These are phyloP conservation scores for Bertia moriformis DNA, from an alignment of 2,329 filamentous ascomycete genomes.

Conservation along the genomic window DNA sequence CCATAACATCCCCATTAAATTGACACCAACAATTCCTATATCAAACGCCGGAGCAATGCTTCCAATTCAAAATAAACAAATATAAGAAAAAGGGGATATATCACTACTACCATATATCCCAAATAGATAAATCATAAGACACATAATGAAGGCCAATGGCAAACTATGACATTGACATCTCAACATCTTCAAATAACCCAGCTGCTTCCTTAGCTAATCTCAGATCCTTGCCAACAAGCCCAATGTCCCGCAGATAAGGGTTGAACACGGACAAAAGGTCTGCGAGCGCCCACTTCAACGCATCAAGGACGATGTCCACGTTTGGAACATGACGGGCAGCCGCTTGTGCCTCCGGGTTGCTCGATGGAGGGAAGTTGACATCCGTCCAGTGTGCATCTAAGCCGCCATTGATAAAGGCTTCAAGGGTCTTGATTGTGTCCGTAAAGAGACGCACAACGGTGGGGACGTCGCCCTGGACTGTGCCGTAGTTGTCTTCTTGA, in stretches of 20 bases:
- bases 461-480: conserved; percentile 71
- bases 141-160: too few relatives aligned
- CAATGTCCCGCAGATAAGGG: background rate
- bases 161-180: too few relatives aligned
- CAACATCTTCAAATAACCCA: background rate
- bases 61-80: too few relatives aligned
- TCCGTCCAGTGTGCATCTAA: conserved; percentile 67
- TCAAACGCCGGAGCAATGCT: too few relatives aligned
- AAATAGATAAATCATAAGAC: too few relatives aligned
- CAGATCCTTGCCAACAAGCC: background rate
- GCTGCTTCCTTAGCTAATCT: background rate
- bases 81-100: too few relatives aligned
- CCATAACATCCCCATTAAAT: too few relatives aligned
- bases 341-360: background rate
- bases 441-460: conserved; percentile 62
- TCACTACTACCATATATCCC: too few relatives aligned
- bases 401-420: conserved; percentile 40
- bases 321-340: background rate
- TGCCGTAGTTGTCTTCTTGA: conserved; percentile 68
- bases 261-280: background rate
- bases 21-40: too few relatives aligned
- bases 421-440: conserved; percentile 49
- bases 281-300: background rate
- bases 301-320: background rate
- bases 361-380: conserved; percentile 14